Percentiles rank a stretch among this genome's conserved stretches.
These are phyloP conservation scores for Friedmanniomyces endolithicus DNA, from an alignment of 495 filamentous ascomycete species.

Conservation along the genomic window DNA sequence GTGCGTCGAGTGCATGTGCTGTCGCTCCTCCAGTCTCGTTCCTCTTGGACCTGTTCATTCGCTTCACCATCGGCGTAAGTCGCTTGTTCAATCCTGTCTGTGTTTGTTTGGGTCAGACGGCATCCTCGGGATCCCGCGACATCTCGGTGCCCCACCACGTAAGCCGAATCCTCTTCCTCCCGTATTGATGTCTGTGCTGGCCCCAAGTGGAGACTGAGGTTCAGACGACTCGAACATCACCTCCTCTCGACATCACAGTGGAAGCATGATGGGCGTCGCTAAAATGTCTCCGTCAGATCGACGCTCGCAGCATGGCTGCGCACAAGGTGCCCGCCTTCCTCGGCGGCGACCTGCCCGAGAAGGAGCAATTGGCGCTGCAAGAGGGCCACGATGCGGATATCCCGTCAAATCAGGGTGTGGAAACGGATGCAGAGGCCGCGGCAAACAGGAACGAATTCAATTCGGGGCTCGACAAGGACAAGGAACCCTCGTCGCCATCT, in stretches of 20 bases:
- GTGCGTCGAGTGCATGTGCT: no score
- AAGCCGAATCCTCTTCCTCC: not conserved
- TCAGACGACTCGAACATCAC: not conserved
- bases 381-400: slow-evolving; percentile 27
- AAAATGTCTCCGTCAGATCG: not conserved
- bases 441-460: slow-evolving; percentile 15
- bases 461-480: not conserved
- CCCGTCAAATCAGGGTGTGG: slow-evolving; percentile 5
- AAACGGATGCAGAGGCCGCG: not conserved
- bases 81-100: no score
- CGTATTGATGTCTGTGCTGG: not conserved
- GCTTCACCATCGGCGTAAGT: no score
- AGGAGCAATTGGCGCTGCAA: slow-evolving; percentile 18
- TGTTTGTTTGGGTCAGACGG: no score
- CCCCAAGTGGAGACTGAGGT: not conserved
- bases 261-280: not conserved
- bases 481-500: not conserved
- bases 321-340: slow-evolving; percentile 1
- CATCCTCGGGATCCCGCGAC: not conserved
- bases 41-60: no score
- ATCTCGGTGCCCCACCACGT: not conserved
- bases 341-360: slow-evolving; percentile 13
- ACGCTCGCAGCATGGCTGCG: not conserved
- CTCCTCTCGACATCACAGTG: not conserved
- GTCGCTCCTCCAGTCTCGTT: no score